phyloP scores from a whole-genome alignment of 768 basidiomycete genomes.

The Pholiota molesta region DNA sequence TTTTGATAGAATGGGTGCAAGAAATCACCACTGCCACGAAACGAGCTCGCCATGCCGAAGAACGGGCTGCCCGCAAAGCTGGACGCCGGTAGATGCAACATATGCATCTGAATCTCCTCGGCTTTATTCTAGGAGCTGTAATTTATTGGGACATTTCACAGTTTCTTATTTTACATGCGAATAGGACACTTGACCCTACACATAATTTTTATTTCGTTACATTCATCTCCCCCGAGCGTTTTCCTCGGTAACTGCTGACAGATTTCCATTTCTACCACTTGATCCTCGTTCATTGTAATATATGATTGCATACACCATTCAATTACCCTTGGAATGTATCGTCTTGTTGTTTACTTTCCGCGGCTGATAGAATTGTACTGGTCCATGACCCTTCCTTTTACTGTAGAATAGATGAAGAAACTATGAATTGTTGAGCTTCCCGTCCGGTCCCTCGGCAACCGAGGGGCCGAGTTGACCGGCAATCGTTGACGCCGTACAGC shows the following conservation, averaged over 20 bases:
- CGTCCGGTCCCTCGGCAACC: slow-evolving; percentile 25
- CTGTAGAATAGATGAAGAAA: too few species aligned
- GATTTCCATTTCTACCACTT: not conserved
- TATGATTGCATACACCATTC: not conserved
- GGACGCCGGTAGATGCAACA: slow-evolving; percentile 15
- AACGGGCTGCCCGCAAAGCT: slow-evolving; percentile 33
- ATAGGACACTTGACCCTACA: not conserved
- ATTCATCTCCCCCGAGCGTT: not conserved
- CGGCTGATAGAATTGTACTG: not conserved
- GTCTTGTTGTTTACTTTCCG: not conserved
- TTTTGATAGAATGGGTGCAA: slow-evolving; percentile 36
- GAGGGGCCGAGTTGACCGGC: slow-evolving; percentile 17
- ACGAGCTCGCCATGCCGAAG: slow-evolving; percentile 49
- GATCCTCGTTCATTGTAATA: slow-evolving; percentile 4
- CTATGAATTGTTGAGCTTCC: too few species aligned
- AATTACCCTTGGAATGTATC: slow-evolving; percentile 5
- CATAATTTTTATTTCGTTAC: not conserved
- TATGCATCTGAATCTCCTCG: not conserved
- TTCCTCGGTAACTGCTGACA: not conserved
- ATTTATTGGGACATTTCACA: not conserved
- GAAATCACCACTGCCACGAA: slow-evolving; percentile 42
- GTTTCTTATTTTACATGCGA: not conserved
- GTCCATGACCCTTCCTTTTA: too few species aligned
- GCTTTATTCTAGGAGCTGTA: not conserved
- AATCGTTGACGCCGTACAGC: slow-evolving; percentile 20